A percentile compares a stretch with the other conserved stretches of the same genome.
Conservation (phyloP, 306 rosid species). For the Nissolia schottii region DNA sequence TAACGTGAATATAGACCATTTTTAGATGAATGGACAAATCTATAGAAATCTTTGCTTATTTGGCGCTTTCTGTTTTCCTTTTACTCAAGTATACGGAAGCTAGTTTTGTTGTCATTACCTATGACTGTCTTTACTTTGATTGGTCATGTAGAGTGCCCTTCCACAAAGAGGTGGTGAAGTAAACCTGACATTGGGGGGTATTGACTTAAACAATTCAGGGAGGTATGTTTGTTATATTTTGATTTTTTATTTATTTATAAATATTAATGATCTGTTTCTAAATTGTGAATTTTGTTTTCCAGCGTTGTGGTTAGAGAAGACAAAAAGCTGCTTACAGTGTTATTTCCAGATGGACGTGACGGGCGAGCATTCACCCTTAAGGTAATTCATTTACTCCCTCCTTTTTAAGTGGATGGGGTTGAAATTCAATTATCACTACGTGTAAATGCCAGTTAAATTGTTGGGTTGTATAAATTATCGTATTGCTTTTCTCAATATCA, state of each 20-base stretch:
- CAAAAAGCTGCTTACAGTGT: slow-evolving; percentile 90
- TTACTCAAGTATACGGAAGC: slow-evolving; percentile 2
- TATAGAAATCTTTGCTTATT: neutral
- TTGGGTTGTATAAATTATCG: neutral
- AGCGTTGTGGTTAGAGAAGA: slow-evolving; percentile 99
- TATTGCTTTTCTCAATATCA: slow-evolving; percentile 28
- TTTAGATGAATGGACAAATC: neutral
- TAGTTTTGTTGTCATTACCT: slow-evolving; percentile 1
- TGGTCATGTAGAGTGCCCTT: slow-evolving; percentile 70
- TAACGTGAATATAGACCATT: neutral
- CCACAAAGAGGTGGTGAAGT: slow-evolving; percentile 98
- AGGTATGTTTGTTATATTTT: slow-evolving; percentile 51
- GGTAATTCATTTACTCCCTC: slow-evolving; percentile 46
- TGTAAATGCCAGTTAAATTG: neutral
- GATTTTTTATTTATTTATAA: neutral
- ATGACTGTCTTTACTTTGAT: slow-evolving; percentile 15
- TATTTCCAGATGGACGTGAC: slow-evolving; percentile 99
- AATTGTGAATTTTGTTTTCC: slow-evolving; percentile 34
- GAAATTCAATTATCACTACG: neutral
- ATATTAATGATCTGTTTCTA: slow-evolving; percentile 17
- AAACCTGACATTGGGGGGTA: slow-evolving; percentile 93
- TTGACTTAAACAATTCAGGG: slow-evolving; percentile 98
- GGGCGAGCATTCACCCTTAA: slow-evolving; percentile 98
- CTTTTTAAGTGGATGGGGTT: neutral
- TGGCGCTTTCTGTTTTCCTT: neutral